Evolutionary conservation across 192 early-diverging fungal species (phyloP).

Genomic region (Phycomyces nitens): DNA sequence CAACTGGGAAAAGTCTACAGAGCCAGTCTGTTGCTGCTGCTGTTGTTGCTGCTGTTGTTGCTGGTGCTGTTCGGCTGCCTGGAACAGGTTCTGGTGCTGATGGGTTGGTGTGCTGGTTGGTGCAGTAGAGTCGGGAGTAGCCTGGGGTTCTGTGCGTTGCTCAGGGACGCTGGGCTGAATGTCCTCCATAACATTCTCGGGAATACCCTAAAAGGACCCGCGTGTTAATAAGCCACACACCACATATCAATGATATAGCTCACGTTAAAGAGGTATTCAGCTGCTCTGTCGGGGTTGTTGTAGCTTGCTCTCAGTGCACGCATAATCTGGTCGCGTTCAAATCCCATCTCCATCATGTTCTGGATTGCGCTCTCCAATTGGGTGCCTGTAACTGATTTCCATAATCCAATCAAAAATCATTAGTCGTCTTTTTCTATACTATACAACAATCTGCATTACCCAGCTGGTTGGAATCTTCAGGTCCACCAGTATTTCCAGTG

Average conservation of each 20-base stretch:
- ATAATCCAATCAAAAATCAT: not conserved
- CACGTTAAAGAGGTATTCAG: slow-evolving; percentile 91
- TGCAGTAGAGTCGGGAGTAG: slow-evolving; percentile 20
- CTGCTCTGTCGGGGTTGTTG: slow-evolving; percentile 96
- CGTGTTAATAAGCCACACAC: no score
- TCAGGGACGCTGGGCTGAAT: not conserved
- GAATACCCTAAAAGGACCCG: slow-evolving; percentile 69
- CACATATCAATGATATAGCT: slow-evolving; percentile 18
- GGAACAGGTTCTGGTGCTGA: slow-evolving; percentile 60
- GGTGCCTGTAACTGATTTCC: slow-evolving; percentile 63
- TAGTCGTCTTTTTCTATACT: no score
- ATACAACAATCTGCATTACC: slow-evolving; percentile 13
- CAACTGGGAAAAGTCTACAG: slow-evolving; percentile 55
- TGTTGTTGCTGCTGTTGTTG: slow-evolving; percentile 27
- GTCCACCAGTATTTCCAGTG: slow-evolving; percentile 37
- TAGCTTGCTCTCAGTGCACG: slow-evolving; percentile 93
- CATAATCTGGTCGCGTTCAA: slow-evolving; percentile 79
- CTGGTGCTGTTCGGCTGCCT: slow-evolving; percentile 51
- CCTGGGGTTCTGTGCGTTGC: slow-evolving; percentile 7
- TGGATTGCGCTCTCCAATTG: slow-evolving; percentile 77
- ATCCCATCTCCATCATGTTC: slow-evolving; percentile 96
- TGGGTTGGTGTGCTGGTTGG: not conserved
- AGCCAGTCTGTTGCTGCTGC: slow-evolving; percentile 28
- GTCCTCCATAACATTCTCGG: slow-evolving; percentile 59
- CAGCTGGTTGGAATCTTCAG: slow-evolving; percentile 12